phyloP scores from a whole-genome alignment of 208 protist genomes.

The Acanthamoeba sp. region DNA sequence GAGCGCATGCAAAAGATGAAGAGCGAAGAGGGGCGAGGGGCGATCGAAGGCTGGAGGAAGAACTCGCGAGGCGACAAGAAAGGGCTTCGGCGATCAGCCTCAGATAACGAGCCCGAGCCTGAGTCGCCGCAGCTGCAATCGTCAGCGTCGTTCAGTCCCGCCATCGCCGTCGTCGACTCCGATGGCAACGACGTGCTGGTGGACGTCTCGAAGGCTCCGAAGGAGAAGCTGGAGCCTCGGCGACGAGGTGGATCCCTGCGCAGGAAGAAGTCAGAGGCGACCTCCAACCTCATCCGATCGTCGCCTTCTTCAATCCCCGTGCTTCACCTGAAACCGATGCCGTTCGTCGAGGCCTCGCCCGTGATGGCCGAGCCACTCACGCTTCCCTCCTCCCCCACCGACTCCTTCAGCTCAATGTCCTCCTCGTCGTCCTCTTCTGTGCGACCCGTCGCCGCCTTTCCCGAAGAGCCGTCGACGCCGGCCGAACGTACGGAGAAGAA shows the following conservation, averaged over 20 bases:
- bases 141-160: neutral
- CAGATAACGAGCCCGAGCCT: neutral
- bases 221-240: neutral
- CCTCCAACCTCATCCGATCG: neutral
- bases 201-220: neutral
- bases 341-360: neutral
- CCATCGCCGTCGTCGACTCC: neutral
- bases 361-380: neutral
- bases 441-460: neutral
- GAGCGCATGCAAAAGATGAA: conserved; percentile 9
- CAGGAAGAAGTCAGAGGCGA: neutral
- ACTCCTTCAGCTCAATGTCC: neutral
- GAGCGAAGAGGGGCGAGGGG: conserved; percentile 18
- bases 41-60: neutral
- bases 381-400: neutral
- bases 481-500: neutral
- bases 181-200: neutral
- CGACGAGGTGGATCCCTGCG: neutral
- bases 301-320: neutral
- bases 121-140: neutral
- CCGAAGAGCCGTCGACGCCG: neutral
- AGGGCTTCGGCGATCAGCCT: neutral
- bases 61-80: neutral
- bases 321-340: neutral
- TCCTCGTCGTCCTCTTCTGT: neutral